Evolutionary conservation across 2,329 filamentous ascomycete species (phyloP).

Genomic region (Apiospora koreana): DNA sequence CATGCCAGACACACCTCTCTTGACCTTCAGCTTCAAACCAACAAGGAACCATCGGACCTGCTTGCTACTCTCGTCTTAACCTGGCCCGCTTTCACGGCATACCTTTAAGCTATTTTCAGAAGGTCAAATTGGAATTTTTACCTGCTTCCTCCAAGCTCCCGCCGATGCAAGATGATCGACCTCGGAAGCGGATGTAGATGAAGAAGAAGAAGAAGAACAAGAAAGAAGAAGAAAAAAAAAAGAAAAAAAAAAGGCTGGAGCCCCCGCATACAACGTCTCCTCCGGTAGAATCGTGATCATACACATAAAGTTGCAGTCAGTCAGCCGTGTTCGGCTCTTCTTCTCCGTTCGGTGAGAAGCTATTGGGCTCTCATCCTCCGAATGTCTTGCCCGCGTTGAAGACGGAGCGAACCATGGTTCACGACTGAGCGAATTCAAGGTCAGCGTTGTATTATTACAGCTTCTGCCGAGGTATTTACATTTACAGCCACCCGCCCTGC

Average conservation of each 20-base stretch:
- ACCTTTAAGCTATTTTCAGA: neutral
- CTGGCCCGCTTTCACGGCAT: neutral
- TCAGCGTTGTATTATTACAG: neutral
- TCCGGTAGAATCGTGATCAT: slow-evolving; percentile 5
- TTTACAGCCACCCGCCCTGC: neutral
- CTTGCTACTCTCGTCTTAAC: neutral
- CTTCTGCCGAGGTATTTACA: too few species aligned
- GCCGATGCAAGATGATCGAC: neutral
- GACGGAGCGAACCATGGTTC: neutral
- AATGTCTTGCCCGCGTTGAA: neutral
- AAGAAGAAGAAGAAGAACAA: too few species aligned
- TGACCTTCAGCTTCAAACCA: neutral
- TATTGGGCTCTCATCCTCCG: neutral
- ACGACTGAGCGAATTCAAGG: neutral
- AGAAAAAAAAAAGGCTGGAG: neutral
- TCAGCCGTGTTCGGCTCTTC: neutral
- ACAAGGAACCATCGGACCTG: neutral
- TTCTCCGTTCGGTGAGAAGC: neutral
- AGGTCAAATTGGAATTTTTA: neutral
- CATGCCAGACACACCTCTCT: neutral
- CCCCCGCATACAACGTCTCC: slow-evolving; percentile 5
- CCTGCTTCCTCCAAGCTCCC: too few species aligned
- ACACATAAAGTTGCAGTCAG: neutral
- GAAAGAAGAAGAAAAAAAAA: too few species aligned
- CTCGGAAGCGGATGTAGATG: neutral